Conservation (phyloP, 2,329 filamentous ascomycete genomes). For the Cucurbitaria berberidis region DNA sequence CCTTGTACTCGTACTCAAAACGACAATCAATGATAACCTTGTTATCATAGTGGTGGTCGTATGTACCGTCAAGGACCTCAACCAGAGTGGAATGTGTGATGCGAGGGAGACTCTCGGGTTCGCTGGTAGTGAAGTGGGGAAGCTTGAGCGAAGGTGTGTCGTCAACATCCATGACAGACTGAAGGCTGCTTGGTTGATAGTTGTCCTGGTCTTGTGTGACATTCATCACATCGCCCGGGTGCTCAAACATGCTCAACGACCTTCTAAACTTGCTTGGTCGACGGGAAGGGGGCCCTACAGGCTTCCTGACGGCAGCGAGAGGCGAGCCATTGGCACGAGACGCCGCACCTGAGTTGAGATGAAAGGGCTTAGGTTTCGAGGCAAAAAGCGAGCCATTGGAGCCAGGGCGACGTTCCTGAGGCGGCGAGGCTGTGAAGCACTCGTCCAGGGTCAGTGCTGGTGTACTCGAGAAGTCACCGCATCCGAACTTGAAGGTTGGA, state of each 20-base stretch:
- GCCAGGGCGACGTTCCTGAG: slow-evolving; percentile 69
- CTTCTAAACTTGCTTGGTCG: slow-evolving; percentile 79
- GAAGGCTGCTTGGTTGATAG: slow-evolving; percentile 63
- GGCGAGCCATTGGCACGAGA: slow-evolving; percentile 77
- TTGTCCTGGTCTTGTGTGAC: slow-evolving; percentile 67
- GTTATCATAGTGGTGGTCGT: slow-evolving; percentile 75
- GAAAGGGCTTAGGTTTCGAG: slow-evolving; percentile 70
- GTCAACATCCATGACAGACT: slow-evolving; percentile 84
- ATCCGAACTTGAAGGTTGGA: slow-evolving; percentile 75
- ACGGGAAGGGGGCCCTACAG: slow-evolving; percentile 67
- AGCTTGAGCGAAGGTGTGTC: slow-evolving; percentile 74
- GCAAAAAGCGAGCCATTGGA: slow-evolving; percentile 60
- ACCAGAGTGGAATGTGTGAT: slow-evolving; percentile 83
- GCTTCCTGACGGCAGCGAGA: slow-evolving; percentile 70
- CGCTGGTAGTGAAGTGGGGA: slow-evolving; percentile 84
- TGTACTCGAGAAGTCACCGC: slow-evolving; percentile 58
- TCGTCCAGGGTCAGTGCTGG: slow-evolving; percentile 75
- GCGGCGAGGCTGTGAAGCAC: slow-evolving; percentile 81
- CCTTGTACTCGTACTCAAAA: slow-evolving; percentile 98
- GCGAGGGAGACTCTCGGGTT: slow-evolving; percentile 84
- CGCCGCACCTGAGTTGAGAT: slow-evolving; percentile 59
- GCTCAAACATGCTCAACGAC: slow-evolving; percentile 97
- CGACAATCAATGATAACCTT: slow-evolving; percentile 93
- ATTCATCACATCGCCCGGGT: slow-evolving; percentile 85
- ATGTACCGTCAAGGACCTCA: slow-evolving; percentile 86